These are phyloP conservation scores for Xanthoconium separans DNA, from an alignment of 1,284 basidiomycete genomes.

Conservation along the genomic window DNA sequence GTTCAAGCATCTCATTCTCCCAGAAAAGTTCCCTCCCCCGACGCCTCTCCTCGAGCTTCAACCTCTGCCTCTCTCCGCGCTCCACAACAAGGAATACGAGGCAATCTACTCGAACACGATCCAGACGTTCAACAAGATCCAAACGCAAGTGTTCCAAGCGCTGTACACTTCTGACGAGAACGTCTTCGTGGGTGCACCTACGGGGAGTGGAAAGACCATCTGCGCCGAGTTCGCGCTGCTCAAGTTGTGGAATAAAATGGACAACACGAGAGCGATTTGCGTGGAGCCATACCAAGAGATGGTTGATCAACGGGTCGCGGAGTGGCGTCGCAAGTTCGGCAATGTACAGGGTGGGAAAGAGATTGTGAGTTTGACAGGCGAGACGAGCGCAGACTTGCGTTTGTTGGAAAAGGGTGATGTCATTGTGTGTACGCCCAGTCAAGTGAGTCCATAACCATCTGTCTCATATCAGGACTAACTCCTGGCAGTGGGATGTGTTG, in stretches of 20 bases:
- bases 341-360: constrained; percentile 86
- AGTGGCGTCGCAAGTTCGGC: constrained; percentile 89
- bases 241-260: constrained; percentile 89
- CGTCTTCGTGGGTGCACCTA: constrained; percentile 94
- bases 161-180: constrained; percentile 96
- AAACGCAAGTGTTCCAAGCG: constrained; percentile 98
- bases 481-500: constrained; percentile 88
- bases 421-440: constrained; percentile 88
- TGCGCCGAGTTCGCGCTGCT: constrained; percentile 96
- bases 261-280: constrained; percentile 88
- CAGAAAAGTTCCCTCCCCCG: constrained; percentile 93
- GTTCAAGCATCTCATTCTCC: constrained; percentile 97
- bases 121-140: constrained; percentile 95
- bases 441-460: constrained; percentile 45
- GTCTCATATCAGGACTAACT: constrained; percentile 11
- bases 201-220: constrained; percentile 96
- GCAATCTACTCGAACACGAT: constrained; percentile 78
- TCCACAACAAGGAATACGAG: constrained; percentile 93
- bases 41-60: constrained; percentile 95
- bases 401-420: constrained; percentile 90
- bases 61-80: constrained; percentile 82
- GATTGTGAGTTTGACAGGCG: constrained; percentile 90
- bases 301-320: constrained; percentile 86
- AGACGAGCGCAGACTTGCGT: constrained; percentile 91
- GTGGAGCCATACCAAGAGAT: constrained; percentile 97